Percentiles rank a stretch among this genome's conserved stretches.
These are phyloP conservation scores for Penicillium sp. DNA, from an alignment of 2,329 filamentous ascomycete species.

Conservation along the genomic window DNA sequence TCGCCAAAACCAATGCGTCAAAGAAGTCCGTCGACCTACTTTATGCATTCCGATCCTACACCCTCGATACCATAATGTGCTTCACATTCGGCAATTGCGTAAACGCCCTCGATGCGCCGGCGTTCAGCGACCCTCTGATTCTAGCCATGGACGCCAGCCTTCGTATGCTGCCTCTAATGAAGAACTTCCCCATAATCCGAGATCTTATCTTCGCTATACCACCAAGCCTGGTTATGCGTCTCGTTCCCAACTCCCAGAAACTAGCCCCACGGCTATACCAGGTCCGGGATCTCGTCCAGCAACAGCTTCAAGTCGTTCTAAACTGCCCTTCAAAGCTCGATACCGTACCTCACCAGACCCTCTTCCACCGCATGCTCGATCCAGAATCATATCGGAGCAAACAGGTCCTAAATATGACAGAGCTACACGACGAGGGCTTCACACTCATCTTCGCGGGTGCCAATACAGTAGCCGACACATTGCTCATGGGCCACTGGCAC, in stretches of 20 bases:
- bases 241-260: neutral
- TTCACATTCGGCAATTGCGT: slow-evolving; percentile 10
- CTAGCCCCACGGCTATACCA: neutral
- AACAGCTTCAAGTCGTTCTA: neutral
- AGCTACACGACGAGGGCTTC: slow-evolving; percentile 11
- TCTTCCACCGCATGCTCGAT: neutral
- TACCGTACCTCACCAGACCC: neutral
- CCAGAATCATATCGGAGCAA: neutral
- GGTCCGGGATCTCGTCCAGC: neutral
- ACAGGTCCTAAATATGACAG: slow-evolving; percentile 2
- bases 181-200: neutral
- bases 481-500: slow-evolving; percentile 12
- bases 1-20: neutral
- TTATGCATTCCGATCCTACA: slow-evolving; percentile 4
- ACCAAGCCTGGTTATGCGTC: neutral
- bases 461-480: slow-evolving; percentile 9
- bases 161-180: neutral
- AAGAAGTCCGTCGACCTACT: neutral
- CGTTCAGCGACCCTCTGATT: slow-evolving; percentile 4
- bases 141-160: neutral
- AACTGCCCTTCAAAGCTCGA: neutral
- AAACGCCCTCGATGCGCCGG: slow-evolving; percentile 9
- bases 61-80: slow-evolving; percentile 11
- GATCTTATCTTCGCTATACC: neutral
- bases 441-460: slow-evolving; percentile 12